phyloP scores from a whole-genome alignment of 768 basidiomycete species.

The Tylopilus sp. region DNA sequence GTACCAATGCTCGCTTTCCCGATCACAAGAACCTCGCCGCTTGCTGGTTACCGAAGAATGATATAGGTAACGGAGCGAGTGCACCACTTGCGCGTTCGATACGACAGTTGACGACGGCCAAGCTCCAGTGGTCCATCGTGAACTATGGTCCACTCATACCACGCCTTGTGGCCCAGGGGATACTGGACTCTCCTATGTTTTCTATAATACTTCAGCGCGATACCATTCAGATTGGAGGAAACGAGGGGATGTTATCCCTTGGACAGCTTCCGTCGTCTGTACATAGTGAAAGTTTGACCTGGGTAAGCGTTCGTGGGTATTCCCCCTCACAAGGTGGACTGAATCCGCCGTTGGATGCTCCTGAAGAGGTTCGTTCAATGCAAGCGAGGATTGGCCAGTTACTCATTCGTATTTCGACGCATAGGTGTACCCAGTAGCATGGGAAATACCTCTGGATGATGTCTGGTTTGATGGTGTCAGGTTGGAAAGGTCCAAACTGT shows the following conservation, averaged over 20 bases:
- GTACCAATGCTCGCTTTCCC: slow-evolving; percentile 1
- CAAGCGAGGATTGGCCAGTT: neutral
- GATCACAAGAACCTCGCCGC: slow-evolving; percentile 9
- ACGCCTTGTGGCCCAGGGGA: slow-evolving; percentile 40
- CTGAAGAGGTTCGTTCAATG: slow-evolving; percentile 50
- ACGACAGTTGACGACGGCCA: slow-evolving; percentile 15
- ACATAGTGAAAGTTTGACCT: slow-evolving; percentile 49
- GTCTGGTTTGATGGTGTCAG: slow-evolving; percentile 66
- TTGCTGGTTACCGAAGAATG: slow-evolving; percentile 20
- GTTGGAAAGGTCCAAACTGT: slow-evolving; percentile 54
- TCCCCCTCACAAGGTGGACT: slow-evolving; percentile 49
- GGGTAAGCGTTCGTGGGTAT: slow-evolving; percentile 63
- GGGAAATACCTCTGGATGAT: slow-evolving; percentile 71
- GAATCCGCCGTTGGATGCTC: slow-evolving; percentile 50
- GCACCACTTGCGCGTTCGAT: slow-evolving; percentile 2
- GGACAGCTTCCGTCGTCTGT: slow-evolving; percentile 60
- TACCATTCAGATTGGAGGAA: slow-evolving; percentile 63
- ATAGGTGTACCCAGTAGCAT: slow-evolving; percentile 59
- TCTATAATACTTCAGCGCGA: slow-evolving; percentile 67
- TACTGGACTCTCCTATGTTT: slow-evolving; percentile 46
- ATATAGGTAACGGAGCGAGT: neutral
- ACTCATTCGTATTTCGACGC: slow-evolving; percentile 1
- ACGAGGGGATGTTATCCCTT: slow-evolving; percentile 60
- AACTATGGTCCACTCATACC: slow-evolving; percentile 44
- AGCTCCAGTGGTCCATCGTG: slow-evolving; percentile 41